Conservation (phyloP, 768 basidiomycete species). For the Psilocybe sp. region DNA sequence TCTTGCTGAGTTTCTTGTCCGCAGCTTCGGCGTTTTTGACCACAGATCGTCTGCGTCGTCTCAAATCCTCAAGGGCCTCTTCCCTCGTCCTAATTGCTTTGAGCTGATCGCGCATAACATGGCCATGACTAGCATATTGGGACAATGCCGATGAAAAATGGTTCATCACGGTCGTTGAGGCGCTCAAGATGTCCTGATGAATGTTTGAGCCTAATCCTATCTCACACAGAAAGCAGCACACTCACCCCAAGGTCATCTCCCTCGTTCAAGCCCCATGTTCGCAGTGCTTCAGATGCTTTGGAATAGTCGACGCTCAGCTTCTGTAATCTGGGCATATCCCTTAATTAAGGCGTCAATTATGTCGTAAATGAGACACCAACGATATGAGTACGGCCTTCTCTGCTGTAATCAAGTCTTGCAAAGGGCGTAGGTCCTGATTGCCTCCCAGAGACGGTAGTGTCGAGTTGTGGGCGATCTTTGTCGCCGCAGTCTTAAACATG, state of each 20-base stretch:
- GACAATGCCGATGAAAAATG: conserved; percentile 67
- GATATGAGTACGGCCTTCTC: conserved; percentile 81
- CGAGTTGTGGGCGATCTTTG: conserved; percentile 87
- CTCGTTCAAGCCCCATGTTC: conserved; percentile 73
- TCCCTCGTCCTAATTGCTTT: conserved; percentile 84
- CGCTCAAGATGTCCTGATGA: conserved; percentile 67
- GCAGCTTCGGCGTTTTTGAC: conserved; percentile 74
- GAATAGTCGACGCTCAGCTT: conserved; percentile 62
- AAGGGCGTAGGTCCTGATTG: conserved; percentile 74
- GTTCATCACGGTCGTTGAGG: conserved; percentile 63
- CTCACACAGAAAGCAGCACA: conserved; percentile 10
- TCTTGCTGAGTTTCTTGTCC: conserved; percentile 86
- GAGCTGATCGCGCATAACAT: conserved; percentile 67
- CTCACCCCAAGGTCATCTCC: conserved; percentile 80
- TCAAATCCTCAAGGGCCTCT: conserved; percentile 77
- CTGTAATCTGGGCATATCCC: conserved; percentile 44
- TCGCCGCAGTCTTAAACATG: conserved; percentile 79
- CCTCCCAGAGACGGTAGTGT: conserved; percentile 66
- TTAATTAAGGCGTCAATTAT: not conserved
- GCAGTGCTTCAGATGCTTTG: conserved; percentile 71
- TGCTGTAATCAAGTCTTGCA: conserved; percentile 87
- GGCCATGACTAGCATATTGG: conserved; percentile 70
- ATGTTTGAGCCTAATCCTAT: conserved; percentile 3
- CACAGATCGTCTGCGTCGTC: conserved; percentile 64
- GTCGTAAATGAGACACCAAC: conserved; percentile 33